Evolutionary conservation across 305 asterid genomes (phyloP), one percentile per base, ranked within the genome.

Genomic region (Rubia balearica): DNA sequence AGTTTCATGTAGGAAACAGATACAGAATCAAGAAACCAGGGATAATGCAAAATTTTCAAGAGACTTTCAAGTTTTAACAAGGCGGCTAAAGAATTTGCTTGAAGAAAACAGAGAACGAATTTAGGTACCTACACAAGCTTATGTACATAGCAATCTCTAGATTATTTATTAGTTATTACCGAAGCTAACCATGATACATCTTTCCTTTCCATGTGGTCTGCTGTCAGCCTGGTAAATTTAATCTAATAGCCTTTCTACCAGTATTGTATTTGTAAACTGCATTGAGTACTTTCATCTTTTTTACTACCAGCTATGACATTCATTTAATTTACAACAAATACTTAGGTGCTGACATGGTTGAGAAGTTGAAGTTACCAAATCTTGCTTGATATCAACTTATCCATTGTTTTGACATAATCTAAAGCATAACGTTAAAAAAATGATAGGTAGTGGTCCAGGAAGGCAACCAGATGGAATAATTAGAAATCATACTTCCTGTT

Each of bases 401-500:
- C 10, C 42, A 61, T 57, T 3, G 0, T 36, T 6, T 27, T 16
- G 36, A 38, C 11, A 14, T 17, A 6, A 53, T 24, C 36, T 5
- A 55, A 5, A 42, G 3, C 40, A 73, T 12, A 57, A 13, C 14
- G 4, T 5, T 9, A n/a, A 21, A 56, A 43, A 14, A 12, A 9
- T 3, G 1, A 43, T 21, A 43, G 3, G 16, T 14, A 19, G 17
- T 16, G 61, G 22, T 30, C 38, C 48, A 45, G 24, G 46, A 16
- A 71, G 8, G 61, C 11, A 46, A 10, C 41, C 16, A 49, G 64
- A 49, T 24, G 22, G 46, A 43, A 38, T 8, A 30, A 36, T 17
- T 70, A 57, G 66, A 36, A 76, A 81, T 24, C 82, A 68, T 84
- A 93, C 98, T 77, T 94, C 98, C 82, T 88, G 96, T 79, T 86